A percentile compares a stretch with the other conserved stretches of the same genome.
Conservation (phyloP, 805 yeast genomes). For the Saccharomycopsis olivae region DNA sequence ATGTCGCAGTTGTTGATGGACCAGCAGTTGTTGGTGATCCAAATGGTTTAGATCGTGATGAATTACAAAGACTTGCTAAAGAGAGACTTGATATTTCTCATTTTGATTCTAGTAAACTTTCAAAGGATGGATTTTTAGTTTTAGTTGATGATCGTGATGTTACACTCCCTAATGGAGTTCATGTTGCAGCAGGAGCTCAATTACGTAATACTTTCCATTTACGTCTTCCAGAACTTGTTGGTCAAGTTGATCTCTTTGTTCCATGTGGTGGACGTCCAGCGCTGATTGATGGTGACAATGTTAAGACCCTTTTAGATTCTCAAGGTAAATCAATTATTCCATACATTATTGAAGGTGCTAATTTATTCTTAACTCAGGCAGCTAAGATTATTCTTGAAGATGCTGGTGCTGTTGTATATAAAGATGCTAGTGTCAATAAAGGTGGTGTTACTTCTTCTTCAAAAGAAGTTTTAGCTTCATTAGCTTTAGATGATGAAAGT, state of each 20-base stretch:
- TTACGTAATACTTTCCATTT: constrained; percentile 90
- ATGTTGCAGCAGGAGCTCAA: constrained; percentile 71
- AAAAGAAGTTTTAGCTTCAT: constrained; percentile 87
- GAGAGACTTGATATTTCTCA: constrained; percentile 63
- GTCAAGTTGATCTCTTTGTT: constrained; percentile 72
- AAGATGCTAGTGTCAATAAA: constrained; percentile 95
- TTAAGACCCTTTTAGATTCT: constrained; percentile 55
- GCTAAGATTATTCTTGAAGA: constrained; percentile 80
- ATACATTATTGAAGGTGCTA: constrained; percentile 95
- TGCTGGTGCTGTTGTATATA: constrained; percentile 80
- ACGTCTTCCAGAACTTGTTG: constrained; percentile 51
- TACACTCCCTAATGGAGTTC: constrained; percentile 61
- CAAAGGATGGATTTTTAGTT: constrained; percentile 69
- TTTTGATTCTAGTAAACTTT: constrained; percentile 57
- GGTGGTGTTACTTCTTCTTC: constrained; percentile 99
- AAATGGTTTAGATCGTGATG: constrained; percentile 72
- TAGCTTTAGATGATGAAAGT: constrained; percentile 77
- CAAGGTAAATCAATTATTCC: constrained; percentile 72
- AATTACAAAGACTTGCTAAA: constrained; percentile 68
- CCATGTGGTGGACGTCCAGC: constrained; percentile 99
- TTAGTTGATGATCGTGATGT: constrained; percentile 78
- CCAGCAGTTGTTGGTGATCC: constrained; percentile 93
- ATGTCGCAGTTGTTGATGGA: constrained; percentile 88
- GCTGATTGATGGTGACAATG: constrained; percentile 83
- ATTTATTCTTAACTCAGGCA: constrained; percentile 86